Base-by-base conservation (phyloP, 371 early-diverging fungal genomes). In the Mortierella sp. region DNA sequence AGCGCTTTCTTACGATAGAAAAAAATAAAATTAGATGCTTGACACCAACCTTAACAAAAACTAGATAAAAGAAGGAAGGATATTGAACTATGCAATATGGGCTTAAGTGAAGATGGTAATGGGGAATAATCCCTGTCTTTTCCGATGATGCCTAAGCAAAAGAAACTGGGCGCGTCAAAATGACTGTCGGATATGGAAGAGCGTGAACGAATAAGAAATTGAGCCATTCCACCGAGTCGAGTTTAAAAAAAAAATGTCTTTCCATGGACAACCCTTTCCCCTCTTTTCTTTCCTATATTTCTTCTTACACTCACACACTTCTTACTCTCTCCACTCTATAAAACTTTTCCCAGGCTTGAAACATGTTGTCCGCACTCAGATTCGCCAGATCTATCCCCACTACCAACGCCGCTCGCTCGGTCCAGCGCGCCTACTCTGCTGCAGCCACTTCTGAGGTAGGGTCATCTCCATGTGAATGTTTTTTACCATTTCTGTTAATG, bases 191-290 rank as follows among this genome's bases (percentile, higher is more conserved):
- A n/a, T n/a, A n/a, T n/a, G n/a, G n/a, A n/a, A n/a, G n/a, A n/a
- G n/a, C n/a, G 43, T 41, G 43, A 13, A n/a, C 43, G 65, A 41
- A 47, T 41, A 55, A 36, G 36, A 64, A 61, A 48, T 62, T 59
- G 63, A 13, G 45, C 63, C 73, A 77, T 80, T 73, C 76, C 76
- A 72, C 82, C 82, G n/a, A n/a, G n/a, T n/a, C n/a, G n/a, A n/a
- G n/a, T n/a, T n/a, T n/a, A n/a, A n/a, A 28, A 28, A 38, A 22
- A 28, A 28, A 38, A 22, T 45, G 58, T 50, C 58, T 16, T 62
- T 43, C 52, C 63, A 13, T 70, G 50, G 4, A 15, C 48, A 16
- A 32, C 38, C 41, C 67, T 48, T 22, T 57, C 55, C 36, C 63
- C 41, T 67, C 36, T 41, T 63, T 45, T 74, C 61, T 24, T 58